Percentiles rank a stretch among this genome's conserved stretches.
Conservation (phyloP, 139 green algal genomes). For the Auxenochlorella pyrenoidosa region DNA sequence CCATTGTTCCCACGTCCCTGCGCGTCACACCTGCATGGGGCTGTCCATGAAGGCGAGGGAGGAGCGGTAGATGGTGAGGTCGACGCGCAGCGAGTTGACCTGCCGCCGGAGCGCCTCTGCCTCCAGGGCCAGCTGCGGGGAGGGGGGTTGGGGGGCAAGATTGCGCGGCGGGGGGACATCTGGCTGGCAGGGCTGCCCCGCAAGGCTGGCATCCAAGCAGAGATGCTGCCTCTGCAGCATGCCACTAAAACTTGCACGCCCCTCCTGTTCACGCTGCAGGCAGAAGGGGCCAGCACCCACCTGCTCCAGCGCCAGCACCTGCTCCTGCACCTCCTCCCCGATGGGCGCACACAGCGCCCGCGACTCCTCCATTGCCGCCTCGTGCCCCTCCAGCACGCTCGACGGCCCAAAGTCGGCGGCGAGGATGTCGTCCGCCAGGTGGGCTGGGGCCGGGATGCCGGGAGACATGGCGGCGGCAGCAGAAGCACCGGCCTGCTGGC, state of each 20-base stretch:
- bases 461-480: background rate
- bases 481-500: background rate
- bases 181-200: too few relatives aligned
- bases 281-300: background rate
- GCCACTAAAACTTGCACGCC: too few relatives aligned
- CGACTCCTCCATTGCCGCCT: background rate
- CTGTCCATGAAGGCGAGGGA: conserved; percentile 31
- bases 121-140: conserved; percentile 23
- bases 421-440: conserved; percentile 13
- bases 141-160: background rate
- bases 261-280: too few relatives aligned
- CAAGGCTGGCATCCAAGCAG: too few relatives aligned
- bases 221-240: too few relatives aligned
- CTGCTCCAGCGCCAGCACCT: conserved; percentile 25
- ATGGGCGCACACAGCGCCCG: background rate
- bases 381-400: background rate
- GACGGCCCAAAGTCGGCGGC: background rate
- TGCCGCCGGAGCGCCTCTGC: conserved; percentile 13
- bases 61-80: conserved; percentile 34
- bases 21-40: background rate
- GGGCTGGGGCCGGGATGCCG: background rate
- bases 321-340: conserved; percentile 12
- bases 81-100: background rate
- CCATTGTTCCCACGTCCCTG: background rate
- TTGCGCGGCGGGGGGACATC: too few relatives aligned